Conservation (phyloP, 1,284 basidiomycete species). For the Apiotrichum domesticum region DNA sequence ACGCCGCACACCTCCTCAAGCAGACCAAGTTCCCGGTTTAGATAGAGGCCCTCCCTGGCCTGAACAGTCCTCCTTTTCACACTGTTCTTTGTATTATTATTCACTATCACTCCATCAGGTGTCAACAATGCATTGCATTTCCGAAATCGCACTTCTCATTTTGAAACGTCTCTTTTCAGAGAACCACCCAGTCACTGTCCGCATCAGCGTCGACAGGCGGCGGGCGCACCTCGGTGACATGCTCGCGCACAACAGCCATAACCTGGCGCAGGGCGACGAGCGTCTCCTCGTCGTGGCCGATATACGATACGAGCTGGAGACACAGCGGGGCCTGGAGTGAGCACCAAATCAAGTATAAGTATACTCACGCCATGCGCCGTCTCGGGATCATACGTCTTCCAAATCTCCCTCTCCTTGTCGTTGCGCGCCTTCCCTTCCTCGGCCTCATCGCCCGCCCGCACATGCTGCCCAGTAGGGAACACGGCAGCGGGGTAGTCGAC, state of each 20-base stretch:
- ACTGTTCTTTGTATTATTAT: neutral
- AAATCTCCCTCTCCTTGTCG: slow-evolving; percentile 15
- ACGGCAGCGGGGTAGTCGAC: slow-evolving; percentile 60
- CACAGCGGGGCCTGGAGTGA: slow-evolving; percentile 10
- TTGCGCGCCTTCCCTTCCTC: slow-evolving; percentile 9
- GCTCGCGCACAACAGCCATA: neutral
- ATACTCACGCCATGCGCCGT: neutral
- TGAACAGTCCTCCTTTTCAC: too few species aligned
- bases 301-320: slow-evolving; percentile 14
- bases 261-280: neutral
- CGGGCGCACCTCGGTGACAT: too few species aligned
- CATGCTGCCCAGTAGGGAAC: slow-evolving; percentile 55
- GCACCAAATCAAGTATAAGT: neutral
- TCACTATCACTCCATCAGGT: neutral
- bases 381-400: slow-evolving; percentile 19
- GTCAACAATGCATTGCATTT: neutral
- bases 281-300: slow-evolving; percentile 14
- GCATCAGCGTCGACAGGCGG: too few species aligned
- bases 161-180: too few species aligned
- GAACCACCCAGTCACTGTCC: too few species aligned
- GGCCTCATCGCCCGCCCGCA: slow-evolving; percentile 29
- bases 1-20: slow-evolving; percentile 27
- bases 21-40: slow-evolving; percentile 1
- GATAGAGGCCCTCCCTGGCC: neutral
- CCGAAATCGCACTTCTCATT: neutral